These are phyloP conservation scores for Colletotrichum costaricense DNA, from an alignment of 2,329 filamentous ascomycete species.

Conservation along the genomic window DNA sequence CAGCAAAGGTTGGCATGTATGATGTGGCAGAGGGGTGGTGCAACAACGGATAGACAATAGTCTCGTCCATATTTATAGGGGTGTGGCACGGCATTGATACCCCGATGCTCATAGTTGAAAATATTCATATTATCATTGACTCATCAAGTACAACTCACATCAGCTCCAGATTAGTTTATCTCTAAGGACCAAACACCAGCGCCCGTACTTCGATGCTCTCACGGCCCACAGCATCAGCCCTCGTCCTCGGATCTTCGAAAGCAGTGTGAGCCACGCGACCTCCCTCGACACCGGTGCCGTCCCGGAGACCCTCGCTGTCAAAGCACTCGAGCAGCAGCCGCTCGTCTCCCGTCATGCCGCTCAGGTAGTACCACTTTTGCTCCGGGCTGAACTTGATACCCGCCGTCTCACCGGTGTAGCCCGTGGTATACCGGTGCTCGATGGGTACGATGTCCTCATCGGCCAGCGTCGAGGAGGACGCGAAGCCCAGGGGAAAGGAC, in stretches of 20 bases:
- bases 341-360: constrained; percentile 80
- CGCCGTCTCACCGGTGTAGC: constrained; percentile 79
- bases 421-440: constrained; percentile 77
- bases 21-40: constrained; percentile 4
- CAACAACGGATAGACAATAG: not conserved
- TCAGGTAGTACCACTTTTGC: constrained; percentile 85
- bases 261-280: constrained; percentile 78
- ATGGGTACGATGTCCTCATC: constrained; percentile 77
- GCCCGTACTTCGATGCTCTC: constrained; percentile 93
- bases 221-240: constrained; percentile 74
- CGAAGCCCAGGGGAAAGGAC: constrained; percentile 75
- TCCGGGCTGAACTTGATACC: constrained; percentile 69
- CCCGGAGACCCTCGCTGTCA: constrained; percentile 70
- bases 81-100: constrained; percentile 27
- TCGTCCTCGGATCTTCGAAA: constrained; percentile 80
- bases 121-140: constrained; percentile 23
- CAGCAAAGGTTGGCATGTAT: constrained; percentile 14
- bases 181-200: constrained; percentile 78
- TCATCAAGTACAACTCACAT: not conserved
- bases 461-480: constrained; percentile 70
- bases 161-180: not conserved
- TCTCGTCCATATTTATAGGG: not conserved
- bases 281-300: constrained; percentile 60
- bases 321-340: constrained; percentile 83
- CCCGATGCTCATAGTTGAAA: constrained; percentile 24